phyloP scores from a whole-genome alignment of 2,329 filamentous ascomycete genomes.

The Hypoxylon sp. region DNA sequence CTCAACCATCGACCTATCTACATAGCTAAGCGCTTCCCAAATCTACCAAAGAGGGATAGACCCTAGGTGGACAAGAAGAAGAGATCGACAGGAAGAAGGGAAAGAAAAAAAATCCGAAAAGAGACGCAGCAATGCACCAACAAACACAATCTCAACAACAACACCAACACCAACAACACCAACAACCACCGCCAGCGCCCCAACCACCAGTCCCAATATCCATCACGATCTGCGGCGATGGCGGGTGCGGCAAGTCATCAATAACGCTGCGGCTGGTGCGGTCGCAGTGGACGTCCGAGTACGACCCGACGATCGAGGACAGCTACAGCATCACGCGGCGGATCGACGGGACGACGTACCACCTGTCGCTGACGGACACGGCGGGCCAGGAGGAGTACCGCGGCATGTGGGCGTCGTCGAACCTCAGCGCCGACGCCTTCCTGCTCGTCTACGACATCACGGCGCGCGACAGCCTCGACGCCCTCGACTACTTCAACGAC shows the following conservation, averaged over 20 bases:
- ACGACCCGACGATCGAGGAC: conserved; percentile 84
- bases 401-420: conserved; percentile 83
- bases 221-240: conserved; percentile 87
- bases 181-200: conserved; percentile 36
- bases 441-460: conserved; percentile 91
- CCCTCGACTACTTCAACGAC: conserved; percentile 80
- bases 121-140: background rate
- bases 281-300: conserved; percentile 84
- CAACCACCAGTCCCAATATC: conserved; percentile 65
- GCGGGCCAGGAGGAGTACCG: conserved; percentile 92
- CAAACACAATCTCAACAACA: conserved; percentile 19
- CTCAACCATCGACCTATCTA: background rate
- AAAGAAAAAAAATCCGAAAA: conserved; percentile 1
- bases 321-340: conserved; percentile 83
- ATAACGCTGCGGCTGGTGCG: conserved; percentile 85
- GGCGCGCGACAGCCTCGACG: conserved; percentile 70
- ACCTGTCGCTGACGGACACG: conserved; percentile 81
- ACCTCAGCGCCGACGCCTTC: conserved; percentile 82
- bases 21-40: background rate
- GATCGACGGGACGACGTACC: conserved; percentile 82
- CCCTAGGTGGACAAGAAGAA: background rate
- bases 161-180: conserved; percentile 21
- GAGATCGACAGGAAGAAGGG: conserved; percentile 4
- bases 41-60: conserved; percentile 5
- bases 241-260: conserved; percentile 84